Percentiles rank a stretch among this genome's conserved stretches.
Evolutionary conservation across 2,329 filamentous ascomycete species (phyloP).

Genomic region (Gaeumannomyces tritici): DNA sequence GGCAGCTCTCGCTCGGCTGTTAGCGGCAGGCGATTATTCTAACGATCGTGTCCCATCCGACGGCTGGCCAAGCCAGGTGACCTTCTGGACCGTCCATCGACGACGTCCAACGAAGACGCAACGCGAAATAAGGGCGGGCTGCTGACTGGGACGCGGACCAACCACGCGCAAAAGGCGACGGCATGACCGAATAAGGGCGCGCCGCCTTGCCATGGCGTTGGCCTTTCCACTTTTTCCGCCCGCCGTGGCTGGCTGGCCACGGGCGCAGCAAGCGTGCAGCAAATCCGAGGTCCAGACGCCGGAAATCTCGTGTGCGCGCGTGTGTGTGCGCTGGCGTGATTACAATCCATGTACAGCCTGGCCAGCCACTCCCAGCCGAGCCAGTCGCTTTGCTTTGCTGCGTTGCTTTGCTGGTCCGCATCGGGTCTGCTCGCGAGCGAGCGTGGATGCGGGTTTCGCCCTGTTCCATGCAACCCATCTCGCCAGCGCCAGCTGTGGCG

Average conservation of each 20-base stretch:
- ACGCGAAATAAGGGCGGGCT: background rate
- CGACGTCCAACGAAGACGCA: background rate
- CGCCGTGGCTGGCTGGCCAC: background rate
- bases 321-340: background rate
- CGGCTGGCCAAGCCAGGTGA: background rate
- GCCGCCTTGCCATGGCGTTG: background rate
- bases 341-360: too few relatives aligned
- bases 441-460: background rate
- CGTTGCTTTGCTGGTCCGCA: background rate
- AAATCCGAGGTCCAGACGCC: background rate
- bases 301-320: background rate
- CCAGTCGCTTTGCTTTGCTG: background rate
- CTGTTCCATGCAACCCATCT: too few relatives aligned
- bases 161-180: background rate
- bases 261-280: background rate
- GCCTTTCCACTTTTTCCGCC: background rate
- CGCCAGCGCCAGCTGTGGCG: background rate
- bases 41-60: too few relatives aligned
- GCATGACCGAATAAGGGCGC: background rate
- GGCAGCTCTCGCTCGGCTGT: background rate
- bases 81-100: background rate
- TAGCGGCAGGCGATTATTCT: background rate
- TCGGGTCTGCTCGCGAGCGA: too few relatives aligned
- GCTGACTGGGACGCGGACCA: background rate
- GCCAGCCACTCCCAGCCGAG: too few relatives aligned